Conservation (phyloP, 2,329 filamentous ascomycete genomes). For the Alternaria alternata region DNA sequence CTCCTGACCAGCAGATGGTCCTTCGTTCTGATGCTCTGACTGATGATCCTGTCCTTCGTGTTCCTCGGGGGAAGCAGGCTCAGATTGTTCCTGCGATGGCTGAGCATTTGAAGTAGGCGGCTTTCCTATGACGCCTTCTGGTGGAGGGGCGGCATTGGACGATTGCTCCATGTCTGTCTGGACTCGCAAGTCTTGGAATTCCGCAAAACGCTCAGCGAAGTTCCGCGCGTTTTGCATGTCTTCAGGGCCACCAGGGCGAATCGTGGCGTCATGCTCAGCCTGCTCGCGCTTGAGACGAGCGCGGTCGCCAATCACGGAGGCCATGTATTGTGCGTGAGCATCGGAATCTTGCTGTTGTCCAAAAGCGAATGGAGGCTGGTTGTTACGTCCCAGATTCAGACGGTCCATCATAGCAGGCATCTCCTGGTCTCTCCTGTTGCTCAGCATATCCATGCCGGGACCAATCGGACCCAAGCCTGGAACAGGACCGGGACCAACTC, state of each 20-base stretch:
- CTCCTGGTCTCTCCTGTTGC: constrained; percentile 72
- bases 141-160: constrained; percentile 32
- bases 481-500: constrained; percentile 44
- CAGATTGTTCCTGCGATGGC: constrained; percentile 27
- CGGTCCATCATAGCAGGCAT: constrained; percentile 70
- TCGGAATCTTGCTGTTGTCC: constrained; percentile 58
- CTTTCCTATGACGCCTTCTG: constrained; percentile 51
- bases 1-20: constrained; percentile 52
- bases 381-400: constrained; percentile 65
- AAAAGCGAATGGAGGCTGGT: constrained; percentile 60
- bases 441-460: constrained; percentile 54
- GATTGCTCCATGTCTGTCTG: constrained; percentile 68
- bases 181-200: constrained; percentile 83
- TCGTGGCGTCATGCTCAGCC: constrained; percentile 60
- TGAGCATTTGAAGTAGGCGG: constrained; percentile 33
- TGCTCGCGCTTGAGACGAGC: constrained; percentile 69
- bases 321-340: constrained; percentile 64
- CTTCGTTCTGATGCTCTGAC: constrained; percentile 14
- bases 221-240: constrained; percentile 49
- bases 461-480: constrained; percentile 56
- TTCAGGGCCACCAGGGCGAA: constrained; percentile 41
- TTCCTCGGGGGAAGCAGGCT: constrained; percentile 32
- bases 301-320: constrained; percentile 68
- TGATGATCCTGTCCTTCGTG: constrained; percentile 25
- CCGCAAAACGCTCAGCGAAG: constrained; percentile 74